Percentiles rank a stretch among this genome's conserved stretches.
These are phyloP conservation scores for Lentinula novae-zelandiae DNA, from an alignment of 1,284 basidiomycete genomes.

Conservation along the genomic window DNA sequence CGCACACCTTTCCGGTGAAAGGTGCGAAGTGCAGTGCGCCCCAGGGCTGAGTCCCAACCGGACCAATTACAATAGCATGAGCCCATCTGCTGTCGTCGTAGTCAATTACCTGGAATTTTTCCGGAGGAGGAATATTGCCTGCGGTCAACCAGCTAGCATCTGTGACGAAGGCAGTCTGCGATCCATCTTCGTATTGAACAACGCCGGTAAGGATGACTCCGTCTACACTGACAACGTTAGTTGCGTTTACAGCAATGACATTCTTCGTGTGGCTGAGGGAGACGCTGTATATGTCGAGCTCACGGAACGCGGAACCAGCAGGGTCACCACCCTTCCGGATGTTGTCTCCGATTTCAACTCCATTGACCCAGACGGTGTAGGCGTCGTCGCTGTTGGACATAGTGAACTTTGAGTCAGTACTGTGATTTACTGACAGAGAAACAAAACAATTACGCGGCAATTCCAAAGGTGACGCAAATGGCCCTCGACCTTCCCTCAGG, in stretches of 20 bases:
- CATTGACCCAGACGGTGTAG: neutral
- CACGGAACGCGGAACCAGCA: neutral
- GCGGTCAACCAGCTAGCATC: neutral
- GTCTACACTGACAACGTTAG: neutral
- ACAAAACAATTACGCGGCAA: neutral
- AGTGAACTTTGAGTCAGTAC: no score
- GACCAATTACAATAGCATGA: neutral
- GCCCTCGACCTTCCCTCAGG: neutral
- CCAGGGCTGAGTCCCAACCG: neutral
- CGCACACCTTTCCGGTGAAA: neutral
- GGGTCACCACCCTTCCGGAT: neutral
- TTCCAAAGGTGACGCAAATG: neutral
- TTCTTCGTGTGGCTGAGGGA: neutral
- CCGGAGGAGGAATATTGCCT: neutral
- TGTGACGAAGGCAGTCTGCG: neutral
- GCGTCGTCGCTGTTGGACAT: neutral
- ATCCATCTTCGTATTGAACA: neutral
- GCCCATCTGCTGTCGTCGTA: neutral
- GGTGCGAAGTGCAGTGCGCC: neutral
- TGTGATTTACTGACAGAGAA: no score
- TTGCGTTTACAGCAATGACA: neutral
- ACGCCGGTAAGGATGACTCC: constrained; percentile 1
- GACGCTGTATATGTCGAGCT: neutral
- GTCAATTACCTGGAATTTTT: neutral
- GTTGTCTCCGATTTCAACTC: neutral